These are phyloP conservation scores for Clonostachys byssicola DNA, from an alignment of 2,329 filamentous ascomycete species.

Conservation along the genomic window DNA sequence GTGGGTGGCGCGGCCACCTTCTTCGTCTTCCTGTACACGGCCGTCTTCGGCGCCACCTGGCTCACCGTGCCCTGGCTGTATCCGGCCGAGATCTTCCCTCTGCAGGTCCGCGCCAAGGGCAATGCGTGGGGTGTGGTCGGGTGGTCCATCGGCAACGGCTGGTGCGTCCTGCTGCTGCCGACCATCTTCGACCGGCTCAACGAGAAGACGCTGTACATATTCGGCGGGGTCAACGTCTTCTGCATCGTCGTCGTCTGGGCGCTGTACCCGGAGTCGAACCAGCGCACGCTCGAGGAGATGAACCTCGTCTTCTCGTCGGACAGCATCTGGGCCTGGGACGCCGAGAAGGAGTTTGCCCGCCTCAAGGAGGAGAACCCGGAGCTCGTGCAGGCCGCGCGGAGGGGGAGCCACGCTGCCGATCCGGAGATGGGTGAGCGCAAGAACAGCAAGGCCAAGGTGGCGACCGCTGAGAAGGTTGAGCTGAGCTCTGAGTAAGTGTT, in stretches of 20 bases:
- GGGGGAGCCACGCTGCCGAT: constrained; percentile 6
- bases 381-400: constrained; percentile 11
- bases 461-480: not conserved
- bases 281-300: constrained; percentile 72
- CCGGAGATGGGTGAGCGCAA: constrained; percentile 8
- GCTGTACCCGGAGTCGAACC: constrained; percentile 70
- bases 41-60: constrained; percentile 38
- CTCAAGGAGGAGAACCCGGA: constrained; percentile 58
- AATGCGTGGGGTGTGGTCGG: constrained; percentile 75
- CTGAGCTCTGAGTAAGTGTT: not conserved
- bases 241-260: constrained; percentile 69
- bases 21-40: constrained; percentile 59
- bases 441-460: not conserved
- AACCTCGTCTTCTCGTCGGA: constrained; percentile 66
- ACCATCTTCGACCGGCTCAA: constrained; percentile 60
- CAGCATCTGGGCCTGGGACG: constrained; percentile 67
- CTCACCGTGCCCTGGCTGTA: constrained; percentile 57
- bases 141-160: constrained; percentile 73
- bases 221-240: constrained; percentile 62
- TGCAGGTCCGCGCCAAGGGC: constrained; percentile 67
- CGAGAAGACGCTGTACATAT: constrained; percentile 72
- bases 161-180: constrained; percentile 48
- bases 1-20: constrained; percentile 58
- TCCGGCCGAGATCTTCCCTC: constrained; percentile 69
- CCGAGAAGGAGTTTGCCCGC: constrained; percentile 59